Percentiles rank a stretch among this genome's conserved stretches.
phyloP scores from a whole-genome alignment of 768 basidiomycete genomes.

The Rhodotorula toruloides region DNA sequence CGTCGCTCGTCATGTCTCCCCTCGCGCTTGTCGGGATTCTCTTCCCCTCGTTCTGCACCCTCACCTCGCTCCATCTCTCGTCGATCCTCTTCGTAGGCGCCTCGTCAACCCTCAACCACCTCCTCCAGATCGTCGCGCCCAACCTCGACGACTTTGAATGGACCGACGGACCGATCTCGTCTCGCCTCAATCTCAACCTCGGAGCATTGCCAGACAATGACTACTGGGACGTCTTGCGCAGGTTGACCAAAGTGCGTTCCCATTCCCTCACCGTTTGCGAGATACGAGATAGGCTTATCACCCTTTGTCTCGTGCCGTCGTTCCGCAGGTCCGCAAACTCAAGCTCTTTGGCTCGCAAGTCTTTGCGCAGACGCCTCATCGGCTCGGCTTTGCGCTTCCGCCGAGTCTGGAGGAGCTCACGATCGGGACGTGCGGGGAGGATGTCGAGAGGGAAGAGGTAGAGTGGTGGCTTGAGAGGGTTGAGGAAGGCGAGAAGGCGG shows the following conservation, averaged over 20 bases:
- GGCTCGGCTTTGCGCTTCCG: background rate
- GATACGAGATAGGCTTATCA: no score
- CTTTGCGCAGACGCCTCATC: background rate
- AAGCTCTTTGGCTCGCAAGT: constrained; percentile 3
- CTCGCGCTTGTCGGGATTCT: constrained; percentile 3
- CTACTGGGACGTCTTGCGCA: background rate
- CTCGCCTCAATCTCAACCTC: no score
- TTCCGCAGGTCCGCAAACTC: background rate
- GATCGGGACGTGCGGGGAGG: background rate
- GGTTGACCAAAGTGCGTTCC: constrained; percentile 1
- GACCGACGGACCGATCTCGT: background rate
- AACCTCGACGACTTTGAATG: background rate
- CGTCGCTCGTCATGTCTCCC: constrained; percentile 1
- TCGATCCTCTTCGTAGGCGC: background rate
- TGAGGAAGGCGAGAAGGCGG: background rate
- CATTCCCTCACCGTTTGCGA: background rate
- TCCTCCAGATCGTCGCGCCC: background rate
- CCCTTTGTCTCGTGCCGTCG: background rate
- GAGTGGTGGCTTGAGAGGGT: constrained; percentile 5
- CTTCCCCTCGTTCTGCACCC: background rate
- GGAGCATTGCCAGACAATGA: no score
- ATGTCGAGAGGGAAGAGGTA: background rate
- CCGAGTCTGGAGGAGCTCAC: constrained; percentile 4
- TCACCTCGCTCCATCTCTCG: background rate
- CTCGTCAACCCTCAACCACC: background rate